Conservation (phyloP, 371 early-diverging fungal species). For the Syncephalastrum monosporum region DNA sequence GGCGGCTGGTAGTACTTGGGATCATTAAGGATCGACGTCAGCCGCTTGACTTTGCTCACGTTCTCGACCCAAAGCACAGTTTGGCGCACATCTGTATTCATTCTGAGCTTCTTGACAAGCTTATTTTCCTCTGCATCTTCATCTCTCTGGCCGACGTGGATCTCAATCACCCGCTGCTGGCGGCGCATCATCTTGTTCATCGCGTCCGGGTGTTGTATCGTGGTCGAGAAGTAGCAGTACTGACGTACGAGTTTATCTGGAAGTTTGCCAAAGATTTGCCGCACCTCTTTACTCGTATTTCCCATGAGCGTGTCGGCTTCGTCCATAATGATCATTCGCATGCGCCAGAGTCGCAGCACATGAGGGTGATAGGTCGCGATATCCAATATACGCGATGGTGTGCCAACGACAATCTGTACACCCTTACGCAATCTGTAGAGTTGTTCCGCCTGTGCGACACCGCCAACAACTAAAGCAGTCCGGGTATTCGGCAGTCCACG, state of each 20-base stretch:
- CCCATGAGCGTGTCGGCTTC: conserved; percentile 64
- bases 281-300: conserved; percentile 33
- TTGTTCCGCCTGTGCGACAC: conserved; percentile 50
- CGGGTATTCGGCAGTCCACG: conserved; percentile 51
- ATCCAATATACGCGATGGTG: conserved; percentile 60
- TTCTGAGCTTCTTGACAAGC: conserved; percentile 23
- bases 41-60: conserved; percentile 55
- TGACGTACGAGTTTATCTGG: conserved; percentile 44
- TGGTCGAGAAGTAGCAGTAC: conserved; percentile 50
- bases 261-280: conserved; percentile 46
- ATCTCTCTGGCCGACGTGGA: conserved; percentile 8
- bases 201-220: conserved; percentile 4
- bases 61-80: conserved; percentile 68
- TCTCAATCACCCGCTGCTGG: conserved; percentile 23
- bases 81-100: conserved; percentile 51
- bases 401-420: conserved; percentile 58
- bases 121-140: conserved; percentile 9
- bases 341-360: conserved; percentile 42
- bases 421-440: conserved; percentile 54
- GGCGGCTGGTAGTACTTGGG: conserved; percentile 58
- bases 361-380: conserved; percentile 41
- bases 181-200: conserved; percentile 9
- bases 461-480: conserved; percentile 57
- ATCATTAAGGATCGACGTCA: conserved; percentile 55
- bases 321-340: conserved; percentile 59